Conservation (phyloP, 495 filamentous ascomycete species). For the Penicillium cosmopolitanum region DNA sequence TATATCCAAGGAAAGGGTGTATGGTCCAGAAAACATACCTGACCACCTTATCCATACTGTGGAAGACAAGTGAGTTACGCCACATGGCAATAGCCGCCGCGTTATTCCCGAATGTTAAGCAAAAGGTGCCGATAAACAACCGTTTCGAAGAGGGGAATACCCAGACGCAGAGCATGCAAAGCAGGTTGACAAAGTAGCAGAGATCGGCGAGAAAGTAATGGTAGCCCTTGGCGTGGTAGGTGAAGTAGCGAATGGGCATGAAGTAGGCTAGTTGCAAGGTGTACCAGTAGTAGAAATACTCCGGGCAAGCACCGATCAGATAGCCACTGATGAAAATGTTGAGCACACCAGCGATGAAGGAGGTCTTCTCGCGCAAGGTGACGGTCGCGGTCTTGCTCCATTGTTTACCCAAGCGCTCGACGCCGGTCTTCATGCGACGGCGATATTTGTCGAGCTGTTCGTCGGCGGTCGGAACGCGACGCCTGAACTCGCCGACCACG, state of each 20-base stretch:
- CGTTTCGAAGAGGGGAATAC: constrained; percentile 88
- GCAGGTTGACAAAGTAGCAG: constrained; percentile 96
- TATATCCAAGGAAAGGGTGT: neutral
- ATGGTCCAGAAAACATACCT: constrained; percentile 58
- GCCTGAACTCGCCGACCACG: constrained; percentile 86
- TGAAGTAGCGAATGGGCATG: constrained; percentile 93
- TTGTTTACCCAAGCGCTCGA: constrained; percentile 81
- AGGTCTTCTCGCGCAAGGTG: constrained; percentile 88
- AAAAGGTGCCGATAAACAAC: constrained; percentile 91
- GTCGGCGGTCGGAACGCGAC: constrained; percentile 79
- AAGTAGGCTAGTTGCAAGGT: constrained; percentile 84
- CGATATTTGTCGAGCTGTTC: constrained; percentile 92
- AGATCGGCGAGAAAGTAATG: constrained; percentile 98
- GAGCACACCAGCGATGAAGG: constrained; percentile 93
- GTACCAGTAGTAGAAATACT: constrained; percentile 93
- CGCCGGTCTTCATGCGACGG: constrained; percentile 79
- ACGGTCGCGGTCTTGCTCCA: constrained; percentile 91
- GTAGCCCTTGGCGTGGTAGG: constrained; percentile 86
- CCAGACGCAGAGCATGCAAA: constrained; percentile 84
- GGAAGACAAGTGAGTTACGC: constrained; percentile 97
- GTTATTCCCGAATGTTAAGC: constrained; percentile 93
- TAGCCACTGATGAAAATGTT: constrained; percentile 98
- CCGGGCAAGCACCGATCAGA: constrained; percentile 81
- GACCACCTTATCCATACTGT: constrained; percentile 94
- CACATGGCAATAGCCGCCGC: constrained; percentile 99